Evolutionary conservation across 2,329 filamentous ascomycete species (phyloP).

Genomic region (Paraconiothyrium brasiliense): DNA sequence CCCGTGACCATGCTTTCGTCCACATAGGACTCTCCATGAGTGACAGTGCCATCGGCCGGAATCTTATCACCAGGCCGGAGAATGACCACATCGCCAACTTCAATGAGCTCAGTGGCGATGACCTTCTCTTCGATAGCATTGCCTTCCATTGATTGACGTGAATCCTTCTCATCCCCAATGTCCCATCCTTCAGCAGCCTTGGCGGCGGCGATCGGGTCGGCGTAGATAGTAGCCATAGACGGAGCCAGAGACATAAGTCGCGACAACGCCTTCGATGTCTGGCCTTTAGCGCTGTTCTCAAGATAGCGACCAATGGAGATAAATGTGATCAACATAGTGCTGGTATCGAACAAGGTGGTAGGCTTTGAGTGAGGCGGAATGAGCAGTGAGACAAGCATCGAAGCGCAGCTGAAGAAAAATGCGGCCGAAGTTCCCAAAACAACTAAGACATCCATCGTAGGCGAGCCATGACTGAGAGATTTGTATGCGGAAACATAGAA

Average conservation of each 20-base stretch:
- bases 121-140: slow-evolving; percentile 79
- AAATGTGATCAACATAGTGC: slow-evolving; percentile 97
- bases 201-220: slow-evolving; percentile 90
- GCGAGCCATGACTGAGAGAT: slow-evolving; percentile 86
- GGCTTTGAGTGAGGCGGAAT: slow-evolving; percentile 81
- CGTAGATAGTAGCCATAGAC: slow-evolving; percentile 96
- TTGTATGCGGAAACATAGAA: slow-evolving; percentile 96
- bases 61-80: slow-evolving; percentile 96
- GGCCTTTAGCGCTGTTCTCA: slow-evolving; percentile 93
- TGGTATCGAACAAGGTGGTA: slow-evolving; percentile 94
- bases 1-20: slow-evolving; percentile 99
- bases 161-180: slow-evolving; percentile 55
- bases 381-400: slow-evolving; percentile 84
- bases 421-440: slow-evolving; percentile 93
- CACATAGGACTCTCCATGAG: slow-evolving; percentile 89
- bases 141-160: slow-evolving; percentile 56
- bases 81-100: slow-evolving; percentile 92
- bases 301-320: slow-evolving; percentile 90
- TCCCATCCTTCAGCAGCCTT: slow-evolving; percentile 87
- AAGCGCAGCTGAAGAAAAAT: slow-evolving; percentile 91
- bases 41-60: slow-evolving; percentile 87
- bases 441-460: slow-evolving; percentile 97
- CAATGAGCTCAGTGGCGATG: slow-evolving; percentile 94
- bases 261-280: slow-evolving; percentile 93
- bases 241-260: slow-evolving; percentile 94